phyloP scores from a whole-genome alignment of 108 stramenopile genomes.

The Aurantiochytrium sp. region DNA sequence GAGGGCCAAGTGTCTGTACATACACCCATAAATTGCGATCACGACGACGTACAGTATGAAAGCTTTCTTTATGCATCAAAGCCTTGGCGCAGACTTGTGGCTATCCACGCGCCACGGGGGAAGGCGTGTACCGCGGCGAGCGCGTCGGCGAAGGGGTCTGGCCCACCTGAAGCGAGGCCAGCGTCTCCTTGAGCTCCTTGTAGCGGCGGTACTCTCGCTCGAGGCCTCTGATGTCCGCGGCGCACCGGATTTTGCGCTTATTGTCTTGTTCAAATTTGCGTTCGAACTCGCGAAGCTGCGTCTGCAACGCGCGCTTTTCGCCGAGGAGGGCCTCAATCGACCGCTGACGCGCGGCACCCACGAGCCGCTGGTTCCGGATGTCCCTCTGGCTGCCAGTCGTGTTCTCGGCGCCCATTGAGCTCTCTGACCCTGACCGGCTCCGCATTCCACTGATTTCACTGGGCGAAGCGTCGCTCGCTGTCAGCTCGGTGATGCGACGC shows the following conservation, averaged over 20 bases:
- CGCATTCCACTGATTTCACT: not conserved
- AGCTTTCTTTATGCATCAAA: too few species aligned
- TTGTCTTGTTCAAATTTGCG: constrained; percentile 10
- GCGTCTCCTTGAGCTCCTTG: constrained; percentile 50
- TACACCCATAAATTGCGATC: too few species aligned
- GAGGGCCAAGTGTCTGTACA: too few species aligned
- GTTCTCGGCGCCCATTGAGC: not conserved
- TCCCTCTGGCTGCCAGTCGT: too few species aligned
- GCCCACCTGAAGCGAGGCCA: not conserved
- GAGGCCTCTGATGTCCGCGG: constrained; percentile 47
- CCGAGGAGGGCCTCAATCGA: not conserved
- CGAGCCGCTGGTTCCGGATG: too few species aligned
- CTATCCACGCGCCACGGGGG: not conserved
- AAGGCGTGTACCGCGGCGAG: not conserved
- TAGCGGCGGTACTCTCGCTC: constrained; percentile 49
- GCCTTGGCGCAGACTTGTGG: not conserved
- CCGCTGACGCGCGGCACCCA: too few species aligned
- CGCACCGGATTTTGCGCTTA: constrained; percentile 39
- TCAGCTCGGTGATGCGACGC: not conserved
- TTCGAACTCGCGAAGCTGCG: constrained; percentile 22
- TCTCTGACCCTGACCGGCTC: not conserved
- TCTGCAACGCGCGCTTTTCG: not conserved
- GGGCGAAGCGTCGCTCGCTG: too few species aligned
- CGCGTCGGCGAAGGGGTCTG: not conserved
- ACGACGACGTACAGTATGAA: too few species aligned